phyloP scores from a whole-genome alignment of 768 basidiomycete genomes.

The Suillus variegatus region DNA sequence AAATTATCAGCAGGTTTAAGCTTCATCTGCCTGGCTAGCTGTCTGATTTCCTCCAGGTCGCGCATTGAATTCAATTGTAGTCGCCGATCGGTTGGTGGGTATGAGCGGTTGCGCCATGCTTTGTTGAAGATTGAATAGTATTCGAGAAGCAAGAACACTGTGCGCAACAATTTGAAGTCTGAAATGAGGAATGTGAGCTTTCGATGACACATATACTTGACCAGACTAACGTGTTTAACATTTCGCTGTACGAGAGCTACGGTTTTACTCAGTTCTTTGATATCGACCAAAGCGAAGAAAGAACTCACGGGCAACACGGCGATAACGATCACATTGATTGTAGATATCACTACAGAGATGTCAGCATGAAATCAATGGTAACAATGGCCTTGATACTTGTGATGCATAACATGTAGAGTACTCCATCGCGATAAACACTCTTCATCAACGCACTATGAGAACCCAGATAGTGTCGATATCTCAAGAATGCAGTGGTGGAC shows the following conservation, averaged over 20 bases:
- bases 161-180: conserved; percentile 7
- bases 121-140: conserved; percentile 2
- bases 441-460: not conserved
- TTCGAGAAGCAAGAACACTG: conserved; percentile 10
- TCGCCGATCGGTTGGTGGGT: too few species aligned
- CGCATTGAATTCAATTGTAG: too few species aligned
- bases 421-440: conserved; percentile 6
- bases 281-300: not conserved
- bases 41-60: too few species aligned
- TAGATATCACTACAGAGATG: not conserved
- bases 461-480: conserved; percentile 6
- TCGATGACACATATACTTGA: not conserved
- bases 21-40: too few species aligned
- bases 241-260: not conserved
- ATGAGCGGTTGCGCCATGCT: too few species aligned
- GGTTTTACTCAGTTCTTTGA: not conserved
- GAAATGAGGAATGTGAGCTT: not conserved
- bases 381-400: not conserved
- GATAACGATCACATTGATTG: not conserved
- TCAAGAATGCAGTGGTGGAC: not conserved
- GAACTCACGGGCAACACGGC: not conserved
- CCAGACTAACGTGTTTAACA: not conserved
- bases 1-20: too few species aligned
- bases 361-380: not conserved
- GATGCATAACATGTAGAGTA: not conserved